Percentiles rank a stretch among this genome's conserved stretches.
phyloP scores from a whole-genome alignment of 495 filamentous ascomycete genomes.

The Penicillium antarcticum region DNA sequence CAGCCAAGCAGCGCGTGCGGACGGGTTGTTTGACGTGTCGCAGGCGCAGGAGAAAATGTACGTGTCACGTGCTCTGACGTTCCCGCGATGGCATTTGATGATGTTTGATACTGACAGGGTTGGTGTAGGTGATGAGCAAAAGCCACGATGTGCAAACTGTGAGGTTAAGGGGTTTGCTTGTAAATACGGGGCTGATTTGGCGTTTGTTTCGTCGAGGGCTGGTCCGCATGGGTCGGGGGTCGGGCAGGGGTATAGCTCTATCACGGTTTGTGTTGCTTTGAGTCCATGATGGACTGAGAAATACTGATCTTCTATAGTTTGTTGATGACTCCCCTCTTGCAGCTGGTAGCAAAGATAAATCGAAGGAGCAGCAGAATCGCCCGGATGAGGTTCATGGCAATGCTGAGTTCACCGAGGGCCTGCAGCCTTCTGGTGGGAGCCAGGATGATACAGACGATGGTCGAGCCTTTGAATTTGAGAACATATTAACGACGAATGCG shows the following conservation, averaged over 20 bases:
- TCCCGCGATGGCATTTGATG: background rate
- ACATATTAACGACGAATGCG: conserved; percentile 1
- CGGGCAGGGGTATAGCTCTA: conserved; percentile 14
- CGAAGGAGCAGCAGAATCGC: background rate
- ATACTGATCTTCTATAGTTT: conserved; percentile 15
- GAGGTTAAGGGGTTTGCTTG: conserved; percentile 26
- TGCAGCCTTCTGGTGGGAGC: background rate
- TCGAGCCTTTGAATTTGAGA: conserved; percentile 9
- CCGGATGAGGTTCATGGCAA: background rate
- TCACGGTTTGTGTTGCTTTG: conserved; percentile 12
- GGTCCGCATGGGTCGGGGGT: background rate
- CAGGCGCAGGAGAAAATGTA: conserved; percentile 26
- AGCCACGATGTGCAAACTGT: conserved; percentile 27
- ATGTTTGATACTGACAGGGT: background rate
- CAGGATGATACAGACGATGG: background rate
- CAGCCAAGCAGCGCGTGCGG: conserved; percentile 24
- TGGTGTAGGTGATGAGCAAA: conserved; percentile 23
- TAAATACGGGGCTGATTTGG: conserved; percentile 24
- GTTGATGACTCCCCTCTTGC: conserved; percentile 22
- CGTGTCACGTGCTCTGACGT: background rate
- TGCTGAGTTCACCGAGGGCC: background rate
- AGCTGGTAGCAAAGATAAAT: background rate
- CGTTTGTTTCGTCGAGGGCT: conserved; percentile 16
- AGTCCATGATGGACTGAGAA: background rate
- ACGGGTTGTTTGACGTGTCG: conserved; percentile 28